Conservation (phyloP, 179 eudicot genomes). For the Spergularia azorica region DNA sequence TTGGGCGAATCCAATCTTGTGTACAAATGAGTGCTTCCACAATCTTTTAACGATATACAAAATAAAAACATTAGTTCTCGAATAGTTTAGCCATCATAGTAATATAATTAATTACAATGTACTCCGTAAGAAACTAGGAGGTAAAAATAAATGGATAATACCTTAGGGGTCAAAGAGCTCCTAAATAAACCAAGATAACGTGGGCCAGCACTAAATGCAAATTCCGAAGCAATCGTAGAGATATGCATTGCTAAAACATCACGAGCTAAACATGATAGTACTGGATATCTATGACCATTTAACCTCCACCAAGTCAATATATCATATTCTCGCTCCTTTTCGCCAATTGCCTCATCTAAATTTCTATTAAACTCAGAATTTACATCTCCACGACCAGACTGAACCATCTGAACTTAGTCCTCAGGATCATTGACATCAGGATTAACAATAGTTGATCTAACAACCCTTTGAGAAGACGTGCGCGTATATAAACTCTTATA, state of each 20-base stretch:
- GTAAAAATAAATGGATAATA: neutral
- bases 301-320: constrained; percentile 7
- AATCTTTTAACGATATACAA: neutral
- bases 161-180: neutral
- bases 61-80: neutral
- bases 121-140: too few relatives aligned
- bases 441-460: neutral
- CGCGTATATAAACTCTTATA: neutral
- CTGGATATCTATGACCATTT: constrained; percentile 13
- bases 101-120: too few relatives aligned
- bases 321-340: neutral
- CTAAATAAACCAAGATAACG: too few relatives aligned
- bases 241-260: too few relatives aligned
- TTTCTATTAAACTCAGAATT: neutral
- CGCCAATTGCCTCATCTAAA: neutral
- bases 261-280: neutral
- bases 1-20: constrained; percentile 9
- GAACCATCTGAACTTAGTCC: neutral
- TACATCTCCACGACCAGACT: neutral
- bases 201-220: too few relatives aligned
- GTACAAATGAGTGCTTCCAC: constrained; percentile 1
- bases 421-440: neutral
- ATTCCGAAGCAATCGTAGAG: too few relatives aligned
- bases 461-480: neutral
- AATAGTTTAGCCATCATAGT: neutral